A percentile compares a stretch with the other conserved stretches of the same genome.
Conservation (phyloP, 2,329 filamentous ascomycete genomes). For the Colletotrichum tamarilloi region DNA sequence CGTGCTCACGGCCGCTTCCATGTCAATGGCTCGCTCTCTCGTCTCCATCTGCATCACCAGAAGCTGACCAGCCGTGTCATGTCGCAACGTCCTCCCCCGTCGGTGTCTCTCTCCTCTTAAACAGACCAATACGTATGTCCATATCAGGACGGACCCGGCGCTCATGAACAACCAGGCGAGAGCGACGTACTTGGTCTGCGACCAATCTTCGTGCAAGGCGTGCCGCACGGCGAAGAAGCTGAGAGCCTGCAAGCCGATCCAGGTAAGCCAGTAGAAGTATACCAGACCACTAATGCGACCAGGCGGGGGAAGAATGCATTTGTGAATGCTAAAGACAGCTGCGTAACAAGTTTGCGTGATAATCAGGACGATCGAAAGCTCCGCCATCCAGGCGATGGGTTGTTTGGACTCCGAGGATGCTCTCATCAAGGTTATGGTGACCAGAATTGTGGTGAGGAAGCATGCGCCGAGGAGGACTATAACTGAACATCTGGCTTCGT, state of each 20-base stretch:
- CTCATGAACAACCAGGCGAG: constrained; percentile 12
- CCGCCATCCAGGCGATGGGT: background rate
- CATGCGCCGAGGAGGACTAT: background rate
- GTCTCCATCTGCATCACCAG: background rate
- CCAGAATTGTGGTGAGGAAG: background rate
- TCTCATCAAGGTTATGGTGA: background rate
- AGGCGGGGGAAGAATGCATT: background rate
- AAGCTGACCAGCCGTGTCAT: background rate
- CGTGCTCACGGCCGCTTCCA: background rate
- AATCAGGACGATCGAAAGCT: background rate
- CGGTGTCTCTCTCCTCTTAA: background rate
- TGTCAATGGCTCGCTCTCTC: background rate
- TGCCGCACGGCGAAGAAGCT: background rate
- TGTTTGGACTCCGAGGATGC: background rate
- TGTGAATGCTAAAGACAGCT: background rate
- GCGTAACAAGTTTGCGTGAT: background rate
- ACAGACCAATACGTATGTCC: background rate
- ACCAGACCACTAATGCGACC: background rate
- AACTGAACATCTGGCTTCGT: background rate
- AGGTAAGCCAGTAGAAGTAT: background rate
- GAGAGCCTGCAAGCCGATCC: background rate
- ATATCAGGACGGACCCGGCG: background rate
- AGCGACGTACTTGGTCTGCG: background rate
- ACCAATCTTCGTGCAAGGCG: background rate
- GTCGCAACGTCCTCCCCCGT: too few relatives aligned